Percentiles rank a stretch among this genome's conserved stretches.
phyloP scores from a whole-genome alignment of 1,284 basidiomycete species.

The Moesziomyces sp. region DNA sequence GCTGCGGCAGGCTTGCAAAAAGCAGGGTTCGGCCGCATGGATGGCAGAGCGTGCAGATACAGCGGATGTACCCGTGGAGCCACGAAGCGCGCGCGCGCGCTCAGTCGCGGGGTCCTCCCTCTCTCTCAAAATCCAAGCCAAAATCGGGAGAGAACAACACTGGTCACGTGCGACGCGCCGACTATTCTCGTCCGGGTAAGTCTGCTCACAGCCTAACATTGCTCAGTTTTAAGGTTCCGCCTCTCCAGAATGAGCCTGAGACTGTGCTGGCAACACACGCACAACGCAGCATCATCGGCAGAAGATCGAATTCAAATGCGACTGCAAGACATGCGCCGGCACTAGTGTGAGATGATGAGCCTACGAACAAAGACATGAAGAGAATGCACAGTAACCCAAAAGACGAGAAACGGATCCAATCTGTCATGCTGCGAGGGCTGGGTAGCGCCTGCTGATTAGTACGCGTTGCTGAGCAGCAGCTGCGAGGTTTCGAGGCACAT shows the following conservation, averaged over 20 bases:
- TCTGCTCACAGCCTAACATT: neutral
- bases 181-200: neutral
- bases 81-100: conserved; percentile 16
- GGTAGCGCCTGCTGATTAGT: conserved; percentile 5
- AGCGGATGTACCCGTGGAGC: neutral
- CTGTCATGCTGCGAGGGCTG: neutral
- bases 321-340: too few relatives aligned
- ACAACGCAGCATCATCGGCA: too few relatives aligned
- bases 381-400: too few relatives aligned
- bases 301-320: too few relatives aligned
- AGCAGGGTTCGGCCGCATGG: neutral
- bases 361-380: too few relatives aligned
- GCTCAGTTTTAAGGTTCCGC: too few relatives aligned
- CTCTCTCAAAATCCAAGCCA: neutral
- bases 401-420: too few relatives aligned
- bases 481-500: conserved; percentile 59
- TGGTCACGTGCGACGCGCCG: conserved; percentile 35
- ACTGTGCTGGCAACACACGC: too few relatives aligned
- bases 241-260: too few relatives aligned
- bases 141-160: conserved; percentile 30
- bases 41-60: neutral
- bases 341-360: too few relatives aligned
- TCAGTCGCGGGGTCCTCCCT: neutral
- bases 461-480: conserved; percentile 44
- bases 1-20: neutral